phyloP scores from a whole-genome alignment of 352 stramenopile species.

The Globisporangium heterothallicum region DNA sequence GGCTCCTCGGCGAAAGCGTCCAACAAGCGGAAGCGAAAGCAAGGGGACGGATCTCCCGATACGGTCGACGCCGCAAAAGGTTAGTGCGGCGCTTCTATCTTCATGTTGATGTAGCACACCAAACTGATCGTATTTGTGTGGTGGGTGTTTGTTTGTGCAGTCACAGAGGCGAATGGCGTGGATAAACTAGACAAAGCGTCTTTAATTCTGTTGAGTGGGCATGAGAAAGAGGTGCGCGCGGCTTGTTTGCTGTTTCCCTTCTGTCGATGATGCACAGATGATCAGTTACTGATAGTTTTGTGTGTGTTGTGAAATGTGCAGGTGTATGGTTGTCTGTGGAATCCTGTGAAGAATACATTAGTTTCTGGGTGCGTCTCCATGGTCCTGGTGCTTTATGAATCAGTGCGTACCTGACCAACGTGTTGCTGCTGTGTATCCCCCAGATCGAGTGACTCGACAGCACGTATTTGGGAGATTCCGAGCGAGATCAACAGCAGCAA shows the following conservation, averaged over 20 bases:
- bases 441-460: slow-evolving; percentile 91
- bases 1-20: slow-evolving; percentile 33
- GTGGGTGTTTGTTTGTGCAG: slow-evolving; percentile 8
- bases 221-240: slow-evolving; percentile 72
- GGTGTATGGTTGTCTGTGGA: slow-evolving; percentile 98
- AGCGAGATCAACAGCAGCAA: slow-evolving; percentile 41
- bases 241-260: neutral
- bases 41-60: slow-evolving; percentile 52
- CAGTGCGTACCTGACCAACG: neutral
- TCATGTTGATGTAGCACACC: slow-evolving; percentile 5
- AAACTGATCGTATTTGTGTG: neutral
- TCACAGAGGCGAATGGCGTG: slow-evolving; percentile 53
- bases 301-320: slow-evolving; percentile 28
- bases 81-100: slow-evolving; percentile 8
- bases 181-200: slow-evolving; percentile 59
- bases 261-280: neutral
- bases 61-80: slow-evolving; percentile 62
- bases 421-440: neutral
- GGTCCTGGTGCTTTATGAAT: neutral
- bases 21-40: slow-evolving; percentile 84
- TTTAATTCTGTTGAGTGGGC: slow-evolving; percentile 64
- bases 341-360: slow-evolving; percentile 93
- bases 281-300: slow-evolving; percentile 24
- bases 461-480: slow-evolving; percentile 92
- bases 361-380: slow-evolving; percentile 74